Conservation (phyloP, 2,329 filamentous ascomycete genomes). For the Dendrostoma leiphaemia region DNA sequence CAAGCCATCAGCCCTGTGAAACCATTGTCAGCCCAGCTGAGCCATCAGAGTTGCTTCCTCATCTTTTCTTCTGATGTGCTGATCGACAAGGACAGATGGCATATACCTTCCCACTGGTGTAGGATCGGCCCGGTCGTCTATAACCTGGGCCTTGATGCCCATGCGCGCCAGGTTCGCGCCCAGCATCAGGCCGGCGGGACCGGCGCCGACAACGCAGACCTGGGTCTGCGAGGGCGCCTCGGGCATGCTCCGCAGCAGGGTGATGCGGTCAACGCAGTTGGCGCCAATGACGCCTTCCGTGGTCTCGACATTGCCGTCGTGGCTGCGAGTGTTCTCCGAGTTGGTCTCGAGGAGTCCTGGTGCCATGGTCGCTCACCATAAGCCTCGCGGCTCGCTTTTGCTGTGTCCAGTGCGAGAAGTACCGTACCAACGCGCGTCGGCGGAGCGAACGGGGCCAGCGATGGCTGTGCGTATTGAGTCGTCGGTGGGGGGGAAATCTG, state of each 20-base stretch:
- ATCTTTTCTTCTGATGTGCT: neutral
- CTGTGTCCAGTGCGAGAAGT: neutral
- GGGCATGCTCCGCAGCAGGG: slow-evolving; percentile 47
- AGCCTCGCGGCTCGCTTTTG: neutral
- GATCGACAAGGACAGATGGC: too few relatives aligned
- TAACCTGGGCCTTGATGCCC: slow-evolving; percentile 53
- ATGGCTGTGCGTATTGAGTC: neutral
- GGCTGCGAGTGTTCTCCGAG: slow-evolving; percentile 16
- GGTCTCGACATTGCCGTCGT: slow-evolving; percentile 17
- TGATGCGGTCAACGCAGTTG: slow-evolving; percentile 42
- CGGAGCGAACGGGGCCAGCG: neutral
- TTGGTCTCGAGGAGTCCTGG: slow-evolving; percentile 15
- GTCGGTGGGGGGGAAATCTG: neutral
- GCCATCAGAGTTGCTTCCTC: neutral
- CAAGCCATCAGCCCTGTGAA: slow-evolving; percentile 62
- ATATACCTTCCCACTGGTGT: slow-evolving; percentile 42
- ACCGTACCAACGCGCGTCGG: neutral
- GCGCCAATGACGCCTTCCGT: slow-evolving; percentile 21
- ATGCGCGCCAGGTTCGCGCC: slow-evolving; percentile 54
- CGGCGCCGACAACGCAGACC: slow-evolving; percentile 49
- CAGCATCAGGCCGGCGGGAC: slow-evolving; percentile 50
- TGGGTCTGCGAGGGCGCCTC: slow-evolving; percentile 44
- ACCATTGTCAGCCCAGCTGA: slow-evolving; percentile 19
- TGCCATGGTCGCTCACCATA: slow-evolving; percentile 9
- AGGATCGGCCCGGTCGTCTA: slow-evolving; percentile 57